These are phyloP conservation scores for Aspergillus olivimuriae DNA, from an alignment of 495 filamentous ascomycete genomes.

Conservation along the genomic window DNA sequence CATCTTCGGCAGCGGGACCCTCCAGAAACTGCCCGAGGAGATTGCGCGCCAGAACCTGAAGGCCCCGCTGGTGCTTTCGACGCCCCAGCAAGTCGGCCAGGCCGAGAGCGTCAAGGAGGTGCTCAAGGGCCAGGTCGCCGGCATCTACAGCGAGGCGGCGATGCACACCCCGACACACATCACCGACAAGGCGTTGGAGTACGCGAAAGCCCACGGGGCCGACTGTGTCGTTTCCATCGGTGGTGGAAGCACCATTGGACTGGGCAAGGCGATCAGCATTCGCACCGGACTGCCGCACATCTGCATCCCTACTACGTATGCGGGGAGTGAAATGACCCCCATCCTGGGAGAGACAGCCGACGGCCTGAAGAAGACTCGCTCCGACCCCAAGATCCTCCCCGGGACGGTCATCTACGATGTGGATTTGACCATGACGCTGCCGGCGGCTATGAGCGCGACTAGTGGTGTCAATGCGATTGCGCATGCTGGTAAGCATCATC, in stretches of 20 bases:
- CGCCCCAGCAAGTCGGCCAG: constrained; percentile 48
- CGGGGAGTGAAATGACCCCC: constrained; percentile 64
- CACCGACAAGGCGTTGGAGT: constrained; percentile 54
- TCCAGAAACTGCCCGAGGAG: constrained; percentile 55
- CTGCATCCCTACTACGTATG: constrained; percentile 64
- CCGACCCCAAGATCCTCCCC: constrained; percentile 58
- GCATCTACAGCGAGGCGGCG: constrained; percentile 55
- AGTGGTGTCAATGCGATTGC: constrained; percentile 68
- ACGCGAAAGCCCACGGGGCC: constrained; percentile 39
- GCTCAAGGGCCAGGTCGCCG: constrained; percentile 45
- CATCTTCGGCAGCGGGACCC: constrained; percentile 56
- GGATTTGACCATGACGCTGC: constrained; percentile 60
- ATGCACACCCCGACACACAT: constrained; percentile 64
- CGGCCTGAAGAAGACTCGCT: constrained; percentile 58
- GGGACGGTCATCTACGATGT: constrained; percentile 66
- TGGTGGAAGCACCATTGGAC: constrained; percentile 59
- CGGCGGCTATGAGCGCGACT: constrained; percentile 50
- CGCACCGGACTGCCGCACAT: constrained; percentile 58
- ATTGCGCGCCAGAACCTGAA: constrained; percentile 48
- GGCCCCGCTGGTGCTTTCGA: constrained; percentile 53
- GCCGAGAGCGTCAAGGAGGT: constrained; percentile 44
- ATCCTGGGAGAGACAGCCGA: constrained; percentile 61
- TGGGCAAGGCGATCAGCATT: constrained; percentile 62
- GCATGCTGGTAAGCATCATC: constrained; percentile 44
- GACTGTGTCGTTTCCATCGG: constrained; percentile 57